Percentiles rank a stretch among this genome's conserved stretches.
These are phyloP conservation scores for Fusarium multiceps DNA, from an alignment of 2,329 filamentous ascomycete species.

Conservation along the genomic window DNA sequence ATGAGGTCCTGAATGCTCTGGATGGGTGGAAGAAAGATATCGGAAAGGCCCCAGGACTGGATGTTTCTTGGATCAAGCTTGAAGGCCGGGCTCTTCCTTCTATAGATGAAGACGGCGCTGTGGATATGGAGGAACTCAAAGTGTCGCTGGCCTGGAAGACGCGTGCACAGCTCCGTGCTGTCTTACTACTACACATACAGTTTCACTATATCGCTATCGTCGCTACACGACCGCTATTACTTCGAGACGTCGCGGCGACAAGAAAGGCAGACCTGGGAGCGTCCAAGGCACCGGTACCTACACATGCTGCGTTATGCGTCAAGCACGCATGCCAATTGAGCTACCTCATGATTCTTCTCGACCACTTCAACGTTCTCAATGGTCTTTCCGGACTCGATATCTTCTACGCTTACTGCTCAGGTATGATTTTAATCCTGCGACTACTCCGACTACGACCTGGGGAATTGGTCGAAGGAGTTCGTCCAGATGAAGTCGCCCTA, in stretches of 20 bases:
- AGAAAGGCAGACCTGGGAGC: constrained; percentile 4
- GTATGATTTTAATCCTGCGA: constrained; percentile 44
- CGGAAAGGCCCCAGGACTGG: constrained; percentile 24
- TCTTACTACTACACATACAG: constrained; percentile 48
- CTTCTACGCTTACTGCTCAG: constrained; percentile 52
- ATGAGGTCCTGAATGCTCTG: constrained; percentile 23
- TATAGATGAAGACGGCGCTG: constrained; percentile 17
- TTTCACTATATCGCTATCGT: constrained; percentile 50
- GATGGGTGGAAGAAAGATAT: constrained; percentile 28
- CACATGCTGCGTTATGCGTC: constrained; percentile 28
- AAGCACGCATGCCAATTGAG: constrained; percentile 50
- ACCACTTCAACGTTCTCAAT: constrained; percentile 49
- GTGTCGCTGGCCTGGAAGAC: constrained; percentile 45
- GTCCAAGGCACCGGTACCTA: neutral
- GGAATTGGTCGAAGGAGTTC: neutral
- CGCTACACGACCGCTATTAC: constrained; percentile 47
- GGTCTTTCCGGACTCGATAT: constrained; percentile 51
- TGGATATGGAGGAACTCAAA: constrained; percentile 46
- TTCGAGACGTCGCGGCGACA: constrained; percentile 37
- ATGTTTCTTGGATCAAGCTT: constrained; percentile 29
- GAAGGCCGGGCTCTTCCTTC: neutral
- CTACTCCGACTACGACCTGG: constrained; percentile 19
- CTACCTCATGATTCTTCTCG: constrained; percentile 48
- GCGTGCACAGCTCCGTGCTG: constrained; percentile 44
- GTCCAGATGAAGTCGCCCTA: constrained; percentile 10